phyloP scores from a whole-genome alignment of 2,329 filamentous ascomycete species.

The Diaporthe citriasiana region DNA sequence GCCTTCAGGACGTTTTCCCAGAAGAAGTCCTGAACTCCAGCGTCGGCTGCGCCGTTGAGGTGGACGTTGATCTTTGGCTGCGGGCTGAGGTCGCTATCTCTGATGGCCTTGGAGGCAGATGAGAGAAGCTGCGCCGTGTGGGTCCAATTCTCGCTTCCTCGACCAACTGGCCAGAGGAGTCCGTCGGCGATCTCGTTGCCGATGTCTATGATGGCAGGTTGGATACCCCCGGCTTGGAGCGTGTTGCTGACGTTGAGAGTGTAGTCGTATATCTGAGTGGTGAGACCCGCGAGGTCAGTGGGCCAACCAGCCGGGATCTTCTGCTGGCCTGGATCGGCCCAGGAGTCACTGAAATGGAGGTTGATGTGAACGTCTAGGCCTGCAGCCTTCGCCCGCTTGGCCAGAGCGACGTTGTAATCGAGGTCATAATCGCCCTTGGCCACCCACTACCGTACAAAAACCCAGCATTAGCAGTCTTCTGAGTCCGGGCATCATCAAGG shows the following conservation, averaged over 20 bases:
- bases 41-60: conserved; percentile 82
- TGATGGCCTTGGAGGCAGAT: conserved; percentile 74
- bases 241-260: conserved; percentile 72
- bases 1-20: conserved; percentile 71
- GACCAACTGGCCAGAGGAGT: conserved; percentile 75
- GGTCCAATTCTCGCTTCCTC: conserved; percentile 63
- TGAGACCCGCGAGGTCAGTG: conserved; percentile 68
- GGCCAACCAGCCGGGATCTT: conserved; percentile 75
- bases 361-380: conserved; percentile 74
- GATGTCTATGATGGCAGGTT: conserved; percentile 75
- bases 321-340: conserved; percentile 78
- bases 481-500: accelerated
- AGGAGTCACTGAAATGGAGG: conserved; percentile 77
- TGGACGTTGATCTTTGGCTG: conserved; percentile 81
- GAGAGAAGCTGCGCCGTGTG: conserved; percentile 76
- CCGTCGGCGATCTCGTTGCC: conserved; percentile 81
- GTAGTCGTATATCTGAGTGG: conserved; percentile 77
- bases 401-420: conserved; percentile 77
- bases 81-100: conserved; percentile 68
- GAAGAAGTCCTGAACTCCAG: conserved; percentile 71
- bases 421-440: conserved; percentile 68
- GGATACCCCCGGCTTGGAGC: conserved; percentile 68
- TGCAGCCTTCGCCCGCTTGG: conserved; percentile 72
- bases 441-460: background rate
- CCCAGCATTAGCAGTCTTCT: background rate